Evolutionary conservation across 2,329 filamentous ascomycete species (phyloP), one percentile per base, ranked within the genome.

Genomic region (Colletotrichum spinosum): DNA sequence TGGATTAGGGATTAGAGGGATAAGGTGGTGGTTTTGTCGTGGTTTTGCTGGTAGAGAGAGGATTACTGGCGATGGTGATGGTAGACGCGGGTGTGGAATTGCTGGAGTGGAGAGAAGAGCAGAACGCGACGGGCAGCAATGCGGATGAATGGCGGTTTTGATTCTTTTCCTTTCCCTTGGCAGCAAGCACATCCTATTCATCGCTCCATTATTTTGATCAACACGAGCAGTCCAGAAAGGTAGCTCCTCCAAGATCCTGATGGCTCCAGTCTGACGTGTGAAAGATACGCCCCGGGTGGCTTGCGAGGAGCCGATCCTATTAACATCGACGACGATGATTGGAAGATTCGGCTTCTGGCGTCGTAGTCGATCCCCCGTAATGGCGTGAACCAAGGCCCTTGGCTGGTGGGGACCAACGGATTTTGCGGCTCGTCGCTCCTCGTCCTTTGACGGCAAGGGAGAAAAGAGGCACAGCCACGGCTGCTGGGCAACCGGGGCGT

Each of bases 251-350:
- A 41, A 42, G 35, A 52, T 56, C 35, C 44, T 42, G 39, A 46
- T 6, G 57, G 37, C 58, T 62, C 62, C 48, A 63, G 52, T 65
- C 58, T 62, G 63, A 65, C 63, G 63, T 65, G 58, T 57, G 63
- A 57, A 45, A 60, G 39, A 25, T 1, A 5, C 25, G 4, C 25
- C 25, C 25, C 38, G 33, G 54, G 34, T 48, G 48, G 15, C 54
- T 17, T 44, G 38, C 38, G 38, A 13, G 9, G 38, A 8, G 44
- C 13, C 44, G 44, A 46, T 46, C 58, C 58, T 65, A 62, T 62
- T 49, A 65, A 57, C 56, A 65, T 25, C 35, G 10, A 46, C 0
- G 10, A 0, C 37, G 41, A 2, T 62, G 63, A 49, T 65, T 65
- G 63, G 62, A 42, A 25, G 42, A 37, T n/a, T 41, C n/a, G 12